Evolutionary conservation across 345 rosid genomes (phyloP).

Genomic region (Brassica rapa): DNA sequence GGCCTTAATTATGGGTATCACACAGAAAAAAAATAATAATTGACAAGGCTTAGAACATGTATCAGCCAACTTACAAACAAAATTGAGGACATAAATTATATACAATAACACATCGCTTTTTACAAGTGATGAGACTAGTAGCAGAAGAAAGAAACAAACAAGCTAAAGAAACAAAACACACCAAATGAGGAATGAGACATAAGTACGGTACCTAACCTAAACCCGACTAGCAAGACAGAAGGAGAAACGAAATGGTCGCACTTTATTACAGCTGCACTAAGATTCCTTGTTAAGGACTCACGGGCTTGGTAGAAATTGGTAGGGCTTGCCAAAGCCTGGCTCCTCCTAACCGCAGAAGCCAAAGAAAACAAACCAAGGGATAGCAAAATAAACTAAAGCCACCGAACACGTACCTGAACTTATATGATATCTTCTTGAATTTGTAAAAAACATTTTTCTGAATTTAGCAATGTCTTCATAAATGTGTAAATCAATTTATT

Average conservation of each 20-base stretch:
- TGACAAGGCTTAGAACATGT: background rate
- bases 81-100: background rate
- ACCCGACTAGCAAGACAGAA: background rate
- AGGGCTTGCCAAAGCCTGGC: background rate
- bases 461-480: too few species aligned
- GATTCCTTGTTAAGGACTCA: too few species aligned
- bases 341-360: too few species aligned
- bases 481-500: too few species aligned
- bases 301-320: background rate
- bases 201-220: background rate
- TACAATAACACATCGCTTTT: background rate
- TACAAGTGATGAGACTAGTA: background rate
- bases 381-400: background rate
- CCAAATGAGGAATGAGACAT: background rate
- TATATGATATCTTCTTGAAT: too few species aligned
- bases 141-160: background rate
- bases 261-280: background rate
- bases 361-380: too few species aligned
- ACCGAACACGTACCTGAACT: background rate
- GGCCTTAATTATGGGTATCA: constrained; percentile 36
- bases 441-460: too few species aligned
- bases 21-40: background rate
- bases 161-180: background rate
- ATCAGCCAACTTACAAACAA: background rate
- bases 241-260: background rate